A percentile compares a stretch with the other conserved stretches of the same genome.
phyloP scores from a whole-genome alignment of 108 stramenopile genomes.

The Bacterosira constricta region DNA sequence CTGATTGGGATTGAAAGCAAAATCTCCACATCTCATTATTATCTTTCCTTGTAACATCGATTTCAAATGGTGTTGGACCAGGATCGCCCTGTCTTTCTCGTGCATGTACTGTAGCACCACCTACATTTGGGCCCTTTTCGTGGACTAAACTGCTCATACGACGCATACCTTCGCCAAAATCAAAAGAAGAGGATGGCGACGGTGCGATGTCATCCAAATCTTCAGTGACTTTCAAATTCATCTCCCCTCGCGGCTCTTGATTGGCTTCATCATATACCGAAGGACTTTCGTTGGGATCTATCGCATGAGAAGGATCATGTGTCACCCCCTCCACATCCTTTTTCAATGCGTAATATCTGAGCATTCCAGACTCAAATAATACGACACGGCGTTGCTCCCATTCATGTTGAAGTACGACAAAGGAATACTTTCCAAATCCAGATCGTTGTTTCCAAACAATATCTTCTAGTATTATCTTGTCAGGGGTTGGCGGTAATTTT shows the following conservation, averaged over 20 bases:
- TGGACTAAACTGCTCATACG: conserved; percentile 12
- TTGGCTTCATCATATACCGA: conserved; percentile 27
- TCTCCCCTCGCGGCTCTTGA: conserved; percentile 42
- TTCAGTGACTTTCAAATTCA: conserved; percentile 14
- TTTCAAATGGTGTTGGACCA: conserved; percentile 52
- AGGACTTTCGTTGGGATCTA: conserved; percentile 19
- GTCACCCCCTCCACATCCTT: conserved; percentile 12
- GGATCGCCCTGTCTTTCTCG: conserved; percentile 25
- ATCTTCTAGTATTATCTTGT: conserved; percentile 48
- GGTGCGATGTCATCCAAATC: not conserved
- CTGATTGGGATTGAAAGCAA: conserved; percentile 47
- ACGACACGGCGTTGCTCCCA: conserved; percentile 49
- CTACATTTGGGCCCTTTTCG: conserved; percentile 1
- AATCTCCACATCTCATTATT: conserved; percentile 50
- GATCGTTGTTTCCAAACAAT: conserved; percentile 52
- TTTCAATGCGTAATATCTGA: conserved; percentile 34
- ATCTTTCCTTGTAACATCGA: conserved; percentile 42
- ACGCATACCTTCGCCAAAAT: not conserved
- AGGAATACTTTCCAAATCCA: conserved; percentile 46
- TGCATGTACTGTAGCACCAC: conserved; percentile 19
- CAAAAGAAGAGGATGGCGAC: not conserved
- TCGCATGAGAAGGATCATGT: conserved; percentile 19
- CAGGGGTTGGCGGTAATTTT: not conserved
- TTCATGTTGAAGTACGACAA: conserved; percentile 36
- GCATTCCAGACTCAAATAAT: conserved; percentile 34